Percentiles rank a stretch among this genome's conserved stretches.
These are phyloP conservation scores for Cronartium quercuum DNA, from an alignment of 1,284 basidiomycete species.

Conservation along the genomic window DNA sequence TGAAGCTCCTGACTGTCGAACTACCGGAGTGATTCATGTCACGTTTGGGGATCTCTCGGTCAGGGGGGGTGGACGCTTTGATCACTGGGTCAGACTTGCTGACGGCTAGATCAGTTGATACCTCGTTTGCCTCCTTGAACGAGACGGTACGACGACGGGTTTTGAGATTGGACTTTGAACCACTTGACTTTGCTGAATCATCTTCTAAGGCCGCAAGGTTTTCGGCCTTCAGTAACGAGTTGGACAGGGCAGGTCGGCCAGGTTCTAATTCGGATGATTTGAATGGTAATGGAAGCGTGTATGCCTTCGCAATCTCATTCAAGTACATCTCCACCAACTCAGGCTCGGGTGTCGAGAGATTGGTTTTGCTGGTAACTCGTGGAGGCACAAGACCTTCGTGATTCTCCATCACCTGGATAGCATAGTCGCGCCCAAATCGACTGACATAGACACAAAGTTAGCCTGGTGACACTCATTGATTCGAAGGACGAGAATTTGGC, in stretches of 20 bases:
- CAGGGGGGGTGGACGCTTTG: background rate
- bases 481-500: background rate
- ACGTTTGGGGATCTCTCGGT: background rate
- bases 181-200: background rate
- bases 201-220: background rate
- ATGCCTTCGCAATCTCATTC: background rate
- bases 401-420: background rate
- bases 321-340: background rate
- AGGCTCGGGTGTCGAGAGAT: background rate
- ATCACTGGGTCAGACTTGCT: background rate
- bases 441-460: background rate
- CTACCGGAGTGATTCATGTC: background rate
- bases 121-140: background rate
- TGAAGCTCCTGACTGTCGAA: background rate
- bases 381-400: background rate
- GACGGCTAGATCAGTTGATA: background rate
- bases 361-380: background rate
- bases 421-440: background rate
- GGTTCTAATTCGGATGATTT: background rate
- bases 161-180: background rate
- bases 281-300: background rate
- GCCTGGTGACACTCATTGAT: no score
- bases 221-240: background rate
- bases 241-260: no score
- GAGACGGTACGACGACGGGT: background rate